Base-by-base conservation (phyloP, 495 filamentous ascomycete species). In the Annulohypoxylon moriforme region DNA sequence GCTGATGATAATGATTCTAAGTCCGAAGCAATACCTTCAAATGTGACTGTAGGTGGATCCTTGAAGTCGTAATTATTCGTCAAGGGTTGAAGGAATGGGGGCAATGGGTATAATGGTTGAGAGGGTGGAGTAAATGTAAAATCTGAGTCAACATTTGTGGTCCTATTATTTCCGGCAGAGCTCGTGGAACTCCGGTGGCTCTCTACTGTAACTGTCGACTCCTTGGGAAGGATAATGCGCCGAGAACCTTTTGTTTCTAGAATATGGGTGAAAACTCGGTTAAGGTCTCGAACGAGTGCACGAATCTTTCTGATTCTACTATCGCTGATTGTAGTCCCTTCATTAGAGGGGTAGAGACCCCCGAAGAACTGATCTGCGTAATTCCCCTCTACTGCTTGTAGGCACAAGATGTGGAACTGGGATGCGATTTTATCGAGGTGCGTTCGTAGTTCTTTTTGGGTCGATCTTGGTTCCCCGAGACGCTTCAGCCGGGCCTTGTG, bases 231-330 rank as follows among this genome's bases (percentile, higher is more conserved):
- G 38, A 76, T 76, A n/a, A 67, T 69, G 13, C 72, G 74, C 22
- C 63, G 69, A 3, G 68, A 66, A 7, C 74, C 74, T 29, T 67
- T 69, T 2, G 72, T 67, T 13, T 57, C 42, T 55, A 76, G 38
- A 5, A 75, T 38, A 24, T 71, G 60, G 20, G 62, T 25, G 22
- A 76, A 76, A 29, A 62, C 50, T 16, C 68, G 68, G 33, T 72
- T 76, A 5, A 75, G n/a, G 46, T 76, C 74, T 14, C 68, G 74
- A 1, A 75, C 33, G 13, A 76, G 65, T 13, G 68, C 74, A 18
- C 72, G 71, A 44, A 76, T 44, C 38, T 76, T 76, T 22, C 46
- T 66, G n/a, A 72, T 40, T 47, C 72, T 73, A 10, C 3, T 60
- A 10, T 70, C 60, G 18, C 52, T 22, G 11, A 59, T 49, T 11